These are phyloP conservation scores for Pseudogymnoascus verrucosus DNA, from an alignment of 2,329 filamentous ascomycete genomes.

Conservation along the genomic window DNA sequence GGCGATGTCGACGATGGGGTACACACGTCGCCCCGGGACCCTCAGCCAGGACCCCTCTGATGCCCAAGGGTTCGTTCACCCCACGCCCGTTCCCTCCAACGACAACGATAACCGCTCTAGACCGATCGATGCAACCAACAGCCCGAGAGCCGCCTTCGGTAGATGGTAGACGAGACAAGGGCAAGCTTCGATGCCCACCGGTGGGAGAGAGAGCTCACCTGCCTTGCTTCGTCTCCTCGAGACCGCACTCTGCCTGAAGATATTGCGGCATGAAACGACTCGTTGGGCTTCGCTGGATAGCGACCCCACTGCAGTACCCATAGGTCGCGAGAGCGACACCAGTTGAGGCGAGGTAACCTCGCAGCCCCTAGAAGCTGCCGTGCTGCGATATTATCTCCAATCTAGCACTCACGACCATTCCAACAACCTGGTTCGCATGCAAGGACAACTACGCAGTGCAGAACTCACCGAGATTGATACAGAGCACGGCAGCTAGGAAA, in stretches of 20 bases:
- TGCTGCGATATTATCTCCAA: neutral
- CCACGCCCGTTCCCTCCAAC: neutral
- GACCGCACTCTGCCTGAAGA: neutral
- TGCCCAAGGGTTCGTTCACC: neutral
- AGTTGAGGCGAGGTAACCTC: neutral
- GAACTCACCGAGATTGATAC: neutral
- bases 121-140: neutral
- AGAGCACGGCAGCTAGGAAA: neutral
- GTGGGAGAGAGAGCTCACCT: neutral
- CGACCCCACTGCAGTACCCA: neutral
- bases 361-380: neutral
- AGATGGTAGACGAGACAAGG: neutral
- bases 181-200: neutral
- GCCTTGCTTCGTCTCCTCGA: neutral
- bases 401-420: neutral
- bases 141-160: neutral
- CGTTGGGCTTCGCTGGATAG: neutral
- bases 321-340: neutral
- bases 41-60: neutral
- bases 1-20: too few relatives aligned
- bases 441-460: neutral
- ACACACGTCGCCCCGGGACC: neutral
- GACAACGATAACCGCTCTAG: neutral
- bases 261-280: neutral
- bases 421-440: neutral